These are phyloP conservation scores for Claviceps africana DNA, from an alignment of 2,329 filamentous ascomycete species.

Conservation along the genomic window DNA sequence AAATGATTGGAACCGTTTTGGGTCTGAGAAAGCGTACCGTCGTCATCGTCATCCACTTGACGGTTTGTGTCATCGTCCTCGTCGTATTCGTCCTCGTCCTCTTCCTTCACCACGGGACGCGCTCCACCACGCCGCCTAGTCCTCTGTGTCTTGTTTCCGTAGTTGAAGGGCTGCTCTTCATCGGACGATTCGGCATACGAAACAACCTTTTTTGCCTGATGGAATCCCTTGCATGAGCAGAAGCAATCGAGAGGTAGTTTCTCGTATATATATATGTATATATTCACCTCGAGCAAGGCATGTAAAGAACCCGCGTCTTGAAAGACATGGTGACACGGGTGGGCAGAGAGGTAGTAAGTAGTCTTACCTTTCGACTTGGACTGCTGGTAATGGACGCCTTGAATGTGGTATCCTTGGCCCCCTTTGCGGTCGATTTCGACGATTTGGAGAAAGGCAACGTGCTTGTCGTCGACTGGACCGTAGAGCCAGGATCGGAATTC, in stretches of 20 bases:
- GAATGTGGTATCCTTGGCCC: neutral
- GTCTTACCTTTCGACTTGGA: constrained; percentile 61
- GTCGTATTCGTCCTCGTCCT: constrained; percentile 60
- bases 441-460: neutral
- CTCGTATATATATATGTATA: no score
- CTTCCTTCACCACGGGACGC: constrained; percentile 50
- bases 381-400: constrained; percentile 41
- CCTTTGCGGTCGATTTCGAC: constrained; percentile 16
- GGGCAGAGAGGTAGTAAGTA: neutral
- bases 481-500: constrained; percentile 35
- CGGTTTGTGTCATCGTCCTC: constrained; percentile 42
- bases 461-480: constrained; percentile 35
- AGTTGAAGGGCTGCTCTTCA: constrained; percentile 56
- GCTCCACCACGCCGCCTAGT: constrained; percentile 26
- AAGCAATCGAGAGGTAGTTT: no score
- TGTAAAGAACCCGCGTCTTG: neutral
- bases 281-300: no score
- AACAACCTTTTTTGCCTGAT: constrained; percentile 41
- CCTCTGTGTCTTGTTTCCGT: constrained; percentile 24
- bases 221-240: neutral
- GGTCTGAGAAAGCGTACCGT: constrained; percentile 28
- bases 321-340: neutral
- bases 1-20: neutral
- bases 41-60: constrained; percentile 39
- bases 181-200: constrained; percentile 81